Conservation (phyloP, 768 basidiomycete species). For the Leccinum imitatum region DNA sequence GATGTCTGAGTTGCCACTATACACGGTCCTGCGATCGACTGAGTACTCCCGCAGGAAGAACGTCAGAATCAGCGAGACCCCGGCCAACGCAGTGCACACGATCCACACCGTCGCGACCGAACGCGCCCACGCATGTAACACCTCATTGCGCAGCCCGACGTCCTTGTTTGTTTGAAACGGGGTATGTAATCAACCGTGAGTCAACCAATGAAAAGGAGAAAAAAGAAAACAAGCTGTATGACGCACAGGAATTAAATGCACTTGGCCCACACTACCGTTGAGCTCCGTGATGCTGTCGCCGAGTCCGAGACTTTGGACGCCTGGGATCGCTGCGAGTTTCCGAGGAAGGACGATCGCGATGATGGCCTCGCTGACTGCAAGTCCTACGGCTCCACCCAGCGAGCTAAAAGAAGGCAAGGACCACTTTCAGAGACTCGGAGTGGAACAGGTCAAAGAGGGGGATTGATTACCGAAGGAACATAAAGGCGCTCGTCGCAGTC, state of each 20-base stretch:
- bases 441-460: background rate
- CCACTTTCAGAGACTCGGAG: background rate
- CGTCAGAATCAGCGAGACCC: conserved; percentile 36
- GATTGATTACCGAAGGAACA: conserved; percentile 55
- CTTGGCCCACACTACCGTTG: conserved; percentile 42
- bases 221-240: background rate
- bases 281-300: conserved; percentile 43
- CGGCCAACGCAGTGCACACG: conserved; percentile 57
- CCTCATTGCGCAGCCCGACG: conserved; percentile 23
- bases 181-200: background rate
- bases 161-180: background rate
- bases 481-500: conserved; percentile 70
- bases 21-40: conserved; percentile 50
- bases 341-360: conserved; percentile 51
- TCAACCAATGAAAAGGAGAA: background rate
- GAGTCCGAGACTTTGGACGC: conserved; percentile 18
- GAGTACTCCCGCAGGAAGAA: conserved; percentile 61
- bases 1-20: conserved; percentile 22
- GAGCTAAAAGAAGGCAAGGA: conserved; percentile 38
- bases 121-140: conserved; percentile 62
- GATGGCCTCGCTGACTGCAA: conserved; percentile 70
- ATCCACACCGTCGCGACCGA: conserved; percentile 67
- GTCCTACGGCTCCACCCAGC: conserved; percentile 70
- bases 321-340: conserved; percentile 36
- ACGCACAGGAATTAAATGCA: conserved; percentile 32